Evolutionary conservation across 2,329 filamentous ascomycete genomes (phyloP).

Genomic region (Phialocephala subalpina): DNA sequence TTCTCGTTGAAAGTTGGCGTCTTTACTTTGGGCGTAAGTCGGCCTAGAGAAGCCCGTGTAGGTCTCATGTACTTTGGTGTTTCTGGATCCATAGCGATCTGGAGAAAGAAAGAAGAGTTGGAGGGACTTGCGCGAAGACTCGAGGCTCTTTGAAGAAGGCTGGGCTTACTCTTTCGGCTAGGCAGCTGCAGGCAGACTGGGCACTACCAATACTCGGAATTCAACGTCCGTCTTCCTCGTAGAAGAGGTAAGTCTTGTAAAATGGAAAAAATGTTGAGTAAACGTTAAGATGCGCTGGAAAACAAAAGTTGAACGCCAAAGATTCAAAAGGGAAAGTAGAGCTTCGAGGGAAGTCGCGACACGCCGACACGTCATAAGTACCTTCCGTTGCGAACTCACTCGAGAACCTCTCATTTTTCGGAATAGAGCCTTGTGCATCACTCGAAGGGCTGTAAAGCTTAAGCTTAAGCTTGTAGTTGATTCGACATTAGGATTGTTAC

Average conservation of each 20-base stretch:
- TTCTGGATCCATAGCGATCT: neutral
- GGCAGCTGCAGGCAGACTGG: slow-evolving; percentile 1
- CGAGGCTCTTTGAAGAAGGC: neutral
- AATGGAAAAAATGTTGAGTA: neutral
- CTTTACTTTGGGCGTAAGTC: neutral
- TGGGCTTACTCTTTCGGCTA: slow-evolving; percentile 2
- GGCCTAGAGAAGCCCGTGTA: neutral
- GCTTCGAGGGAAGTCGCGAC: slow-evolving; percentile 3
- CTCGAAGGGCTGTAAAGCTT: neutral
- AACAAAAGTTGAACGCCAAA: neutral
- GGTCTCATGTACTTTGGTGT: neutral
- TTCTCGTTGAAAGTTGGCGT: neutral
- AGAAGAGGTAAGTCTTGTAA: neutral
- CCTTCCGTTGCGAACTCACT: neutral
- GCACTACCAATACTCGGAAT: neutral
- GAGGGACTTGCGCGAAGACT: neutral
- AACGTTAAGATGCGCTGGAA: neutral
- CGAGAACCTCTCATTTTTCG: neutral
- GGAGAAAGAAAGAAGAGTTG: neutral
- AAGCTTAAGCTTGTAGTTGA: neutral
- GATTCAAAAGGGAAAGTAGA: neutral
- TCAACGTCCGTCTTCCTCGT: neutral
- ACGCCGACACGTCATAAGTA: neutral
- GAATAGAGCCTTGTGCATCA: neutral
- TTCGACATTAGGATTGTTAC: neutral